These are phyloP conservation scores for Lactarius vividus DNA, from an alignment of 768 basidiomycete species.

Conservation along the genomic window DNA sequence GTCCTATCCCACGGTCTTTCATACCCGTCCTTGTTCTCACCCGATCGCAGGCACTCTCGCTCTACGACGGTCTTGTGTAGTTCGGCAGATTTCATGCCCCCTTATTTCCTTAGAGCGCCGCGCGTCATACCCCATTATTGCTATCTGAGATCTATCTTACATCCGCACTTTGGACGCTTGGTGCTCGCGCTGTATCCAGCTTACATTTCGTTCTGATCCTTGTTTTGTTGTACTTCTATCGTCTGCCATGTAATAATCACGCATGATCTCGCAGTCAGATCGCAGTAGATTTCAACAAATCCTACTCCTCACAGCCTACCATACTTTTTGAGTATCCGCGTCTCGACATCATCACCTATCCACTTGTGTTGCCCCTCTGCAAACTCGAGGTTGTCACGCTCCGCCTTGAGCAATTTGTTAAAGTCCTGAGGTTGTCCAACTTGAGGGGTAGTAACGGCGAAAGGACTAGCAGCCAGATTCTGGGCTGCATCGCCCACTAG, in stretches of 20 bases:
- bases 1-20: conserved; percentile 26
- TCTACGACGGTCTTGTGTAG: conserved; percentile 92
- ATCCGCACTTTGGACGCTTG: conserved; percentile 3
- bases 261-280: neutral
- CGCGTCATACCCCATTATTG: conserved; percentile 3
- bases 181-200: conserved; percentile 8
- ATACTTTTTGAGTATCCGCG: conserved; percentile 73
- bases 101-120: neutral
- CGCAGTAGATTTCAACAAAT: conserved; percentile 11
- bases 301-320: conserved; percentile 49
- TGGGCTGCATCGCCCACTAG: conserved; percentile 77
- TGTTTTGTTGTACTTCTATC: conserved; percentile 5
- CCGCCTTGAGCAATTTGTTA: conserved; percentile 85
- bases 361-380: conserved; percentile 83
- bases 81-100: neutral
- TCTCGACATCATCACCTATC: conserved; percentile 79
- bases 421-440: conserved; percentile 75
- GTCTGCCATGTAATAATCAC: conserved; percentile 12
- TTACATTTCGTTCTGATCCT: neutral
- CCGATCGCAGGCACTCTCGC: conserved; percentile 70
- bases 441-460: conserved; percentile 48
- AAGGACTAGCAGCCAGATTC: conserved; percentile 69
- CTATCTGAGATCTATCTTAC: conserved; percentile 12
- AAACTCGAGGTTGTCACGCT: conserved; percentile 90
- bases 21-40: conserved; percentile 21